Evolutionary conservation across 148 eudicot genomes (phyloP), one percentile per base, ranked within the genome.

Genomic region (Persicaria tinctoria): DNA sequence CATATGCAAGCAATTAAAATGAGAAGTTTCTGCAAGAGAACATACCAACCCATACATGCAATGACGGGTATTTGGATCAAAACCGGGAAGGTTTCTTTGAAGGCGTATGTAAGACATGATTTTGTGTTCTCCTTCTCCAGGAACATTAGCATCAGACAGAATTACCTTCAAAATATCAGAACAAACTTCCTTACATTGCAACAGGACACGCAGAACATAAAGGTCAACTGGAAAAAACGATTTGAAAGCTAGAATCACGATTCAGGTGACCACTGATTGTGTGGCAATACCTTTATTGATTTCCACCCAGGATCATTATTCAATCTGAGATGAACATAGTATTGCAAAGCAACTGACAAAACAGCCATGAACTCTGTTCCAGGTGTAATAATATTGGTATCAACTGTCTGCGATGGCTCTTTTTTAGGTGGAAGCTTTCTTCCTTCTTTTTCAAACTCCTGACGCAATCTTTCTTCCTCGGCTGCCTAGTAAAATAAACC

Each of bases 41-140:
- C 80, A 50, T 89, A 95, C 98, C 96, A 92, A 83, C 76, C 98
- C 98, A 78, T 89, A 88, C 27, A 95, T 83, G 86, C 99, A 95
- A 80, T 95, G 99, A 23, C 88, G 89, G 38, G 99, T 95, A 79
- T 95, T 95, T 62, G 97, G 97, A 87, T 95, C 97, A 86, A 77
- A 88, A 73, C 94, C 96, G 82, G 94, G 92, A 82, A 89, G 96
- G 81, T 92, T 89, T 78, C 99, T 86, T 77, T 95, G 99, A 75
- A 90, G 99, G 18, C 99, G 99, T 80, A 95, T 83, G 77, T 92
- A 92, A 2, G 99, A 92, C 97, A 95, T 95, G 70, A 95, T 88
- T 81, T 95, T 95, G 85, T 95, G 97, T 73, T 95, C 99, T 77
- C 99, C 99, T 88, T 95, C 99, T 78, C 99, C 99, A 79, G 99